A percentile compares a stretch with the other conserved stretches of the same genome.
phyloP scores from a whole-genome alignment of 306 rosid genomes.

The Vigna angularis region DNA sequence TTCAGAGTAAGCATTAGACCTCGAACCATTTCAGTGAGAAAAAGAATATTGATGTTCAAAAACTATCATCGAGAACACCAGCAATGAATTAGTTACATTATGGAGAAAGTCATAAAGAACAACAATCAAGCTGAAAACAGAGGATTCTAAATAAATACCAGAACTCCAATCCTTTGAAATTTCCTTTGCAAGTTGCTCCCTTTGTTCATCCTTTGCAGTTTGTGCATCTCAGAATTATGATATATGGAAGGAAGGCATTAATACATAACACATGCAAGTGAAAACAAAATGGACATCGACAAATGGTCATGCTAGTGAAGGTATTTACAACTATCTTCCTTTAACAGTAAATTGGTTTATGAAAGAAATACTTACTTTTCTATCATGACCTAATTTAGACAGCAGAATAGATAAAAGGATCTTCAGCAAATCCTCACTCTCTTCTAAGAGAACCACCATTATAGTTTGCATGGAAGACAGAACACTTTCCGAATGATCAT shows the following conservation, averaged over 20 bases:
- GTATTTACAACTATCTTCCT: too few species aligned
- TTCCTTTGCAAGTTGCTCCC: slow-evolving; percentile 93
- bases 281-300: slow-evolving; percentile 27
- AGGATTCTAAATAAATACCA: slow-evolving; percentile 54
- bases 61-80: slow-evolving; percentile 62
- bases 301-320: slow-evolving; percentile 20
- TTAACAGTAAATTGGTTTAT: too few species aligned
- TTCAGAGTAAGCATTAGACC: slow-evolving; percentile 93
- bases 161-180: slow-evolving; percentile 96
- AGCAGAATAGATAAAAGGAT: too few species aligned
- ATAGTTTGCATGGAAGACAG: too few species aligned
- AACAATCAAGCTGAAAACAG: slow-evolving; percentile 27
- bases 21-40: slow-evolving; percentile 98
- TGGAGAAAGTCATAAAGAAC: neutral
- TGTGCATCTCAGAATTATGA: slow-evolving; percentile 28
- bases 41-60: slow-evolving; percentile 94
- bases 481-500: too few species aligned
- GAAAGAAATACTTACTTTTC: too few species aligned
- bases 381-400: neutral
- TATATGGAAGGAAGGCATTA: slow-evolving; percentile 11
- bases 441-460: too few species aligned
- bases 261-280: neutral
- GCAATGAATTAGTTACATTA: slow-evolving; percentile 21
- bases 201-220: slow-evolving; percentile 85
- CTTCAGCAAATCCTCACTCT: too few species aligned